These are phyloP conservation scores for Leccinum olivaceopallidum DNA, from an alignment of 768 basidiomycete species.

Conservation along the genomic window DNA sequence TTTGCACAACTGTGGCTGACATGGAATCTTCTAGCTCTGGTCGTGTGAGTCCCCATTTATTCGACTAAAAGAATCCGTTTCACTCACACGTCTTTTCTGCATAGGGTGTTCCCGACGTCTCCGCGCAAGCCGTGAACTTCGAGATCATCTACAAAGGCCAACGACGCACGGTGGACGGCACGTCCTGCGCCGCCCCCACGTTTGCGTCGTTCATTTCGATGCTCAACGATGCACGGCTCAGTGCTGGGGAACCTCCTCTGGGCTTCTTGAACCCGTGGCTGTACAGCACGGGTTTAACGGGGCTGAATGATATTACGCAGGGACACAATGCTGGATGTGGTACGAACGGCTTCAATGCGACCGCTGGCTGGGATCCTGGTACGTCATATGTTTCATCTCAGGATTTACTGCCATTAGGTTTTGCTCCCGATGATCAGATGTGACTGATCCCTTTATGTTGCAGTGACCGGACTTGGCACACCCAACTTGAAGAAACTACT, in stretches of 20 bases:
- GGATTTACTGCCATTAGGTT: too few species aligned
- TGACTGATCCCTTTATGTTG: constrained; percentile 1
- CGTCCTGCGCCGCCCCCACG: constrained; percentile 48
- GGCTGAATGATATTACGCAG: constrained; percentile 57
- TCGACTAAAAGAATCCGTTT: background rate
- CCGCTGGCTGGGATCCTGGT: constrained; percentile 64
- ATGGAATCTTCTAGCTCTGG: background rate
- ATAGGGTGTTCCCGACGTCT: constrained; percentile 63
- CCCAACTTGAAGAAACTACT: constrained; percentile 53
- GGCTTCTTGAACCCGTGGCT: constrained; percentile 63
- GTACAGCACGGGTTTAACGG: constrained; percentile 37
- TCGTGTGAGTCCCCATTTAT: constrained; percentile 41
- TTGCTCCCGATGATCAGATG: background rate
- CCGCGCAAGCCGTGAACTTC: constrained; percentile 57
- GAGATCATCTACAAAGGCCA: constrained; percentile 46
- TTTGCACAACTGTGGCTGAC: background rate
- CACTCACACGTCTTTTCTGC: background rate
- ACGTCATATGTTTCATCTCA: constrained; percentile 17
- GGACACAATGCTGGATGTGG: constrained; percentile 64
- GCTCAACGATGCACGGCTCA: constrained; percentile 62
- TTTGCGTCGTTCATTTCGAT: constrained; percentile 41
- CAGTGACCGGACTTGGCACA: constrained; percentile 60
- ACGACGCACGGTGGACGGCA: constrained; percentile 49
- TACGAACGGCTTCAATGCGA: constrained; percentile 21
- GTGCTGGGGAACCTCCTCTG: constrained; percentile 41